Base-by-base conservation (phyloP, 2,329 filamentous ascomycete genomes). In the Lasiodiplodia hormozganensis region DNA sequence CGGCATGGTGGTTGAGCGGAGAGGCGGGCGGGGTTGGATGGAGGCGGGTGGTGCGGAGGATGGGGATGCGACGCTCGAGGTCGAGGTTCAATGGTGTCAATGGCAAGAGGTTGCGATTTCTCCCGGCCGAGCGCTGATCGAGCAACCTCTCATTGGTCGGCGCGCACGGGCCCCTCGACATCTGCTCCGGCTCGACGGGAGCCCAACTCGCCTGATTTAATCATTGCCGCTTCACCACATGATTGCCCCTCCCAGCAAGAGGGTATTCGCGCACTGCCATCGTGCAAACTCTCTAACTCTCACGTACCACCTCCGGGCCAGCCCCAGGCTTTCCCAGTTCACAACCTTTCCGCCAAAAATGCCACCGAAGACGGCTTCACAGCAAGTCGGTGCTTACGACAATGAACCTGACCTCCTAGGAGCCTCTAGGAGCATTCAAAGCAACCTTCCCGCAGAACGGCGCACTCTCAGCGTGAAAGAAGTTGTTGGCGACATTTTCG, bases 401-500 rank as follows among this genome's bases (percentile, higher is more conserved):
- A 56, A 54, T 23, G 51, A 54, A 23, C 47, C 49, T 23, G 51
- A 56, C 21, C 62, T 34, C 18, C 40, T 65, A 49, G 47, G 60
- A 23, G 60, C 47, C 36, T 52, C 31, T 16, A 28, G 10, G 1
- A 47, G n/a, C 14, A 38, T 38, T 31, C 23, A 52, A 31, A 25
- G 1, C 18, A 21, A 25, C n/a, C 10, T 12, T n/a, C 1, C n/a
- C 4, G 47, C 5, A 21, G 10, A 31, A 6, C 65, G 3, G 7
- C 25, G 28, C 40, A 67, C 40, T 6, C 38, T 67, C 23, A 51
- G n/a, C 7, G 43, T 74, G 49, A 69, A 47, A 8, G 74, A 76
- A 65, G 54, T 70, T 31, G 70, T 67, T 56, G 85, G 85, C 64
- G 79, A 87, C 72, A 80, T 90, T 49, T 88, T 89, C 73, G 74